Base-by-base conservation (phyloP, 1,284 basidiomycete species). In the Phylloporus gajari region DNA sequence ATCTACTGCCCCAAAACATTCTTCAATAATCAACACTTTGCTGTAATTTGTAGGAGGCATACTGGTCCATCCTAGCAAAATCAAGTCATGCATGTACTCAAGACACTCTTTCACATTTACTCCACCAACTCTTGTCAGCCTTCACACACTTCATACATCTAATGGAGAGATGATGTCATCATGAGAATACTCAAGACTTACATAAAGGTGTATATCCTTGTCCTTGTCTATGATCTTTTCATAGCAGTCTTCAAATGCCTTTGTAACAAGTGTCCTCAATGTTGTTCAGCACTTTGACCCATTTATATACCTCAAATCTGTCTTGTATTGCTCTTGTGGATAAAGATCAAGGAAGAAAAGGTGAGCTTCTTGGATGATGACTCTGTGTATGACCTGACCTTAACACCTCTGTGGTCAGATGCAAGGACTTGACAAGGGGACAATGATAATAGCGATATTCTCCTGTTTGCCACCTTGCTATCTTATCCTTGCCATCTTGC, bases 121-220 rank as follows among this genome's bases (percentile, higher is more conserved):
- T 93, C 95, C 0, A 84, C 87, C n/a, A n/a, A 95, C 94, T 75
- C 95, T 2, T 95, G 94, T 77, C 95, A 97, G 79, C 88, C 92
- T 13, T 92, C 91, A 15, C 94, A 96, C 75, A 83, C 97, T 65
- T 91, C 94, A 68, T 93, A 95, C 2, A 85, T 97, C 40, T 2
- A 98, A 98, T 80, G 84, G 88, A 7, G 96, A 94, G 2, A 93
- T 93, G 0, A 81, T 94, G 44, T 89, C 90, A 0, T 70, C 72
- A 1, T 97, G 84, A 88, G 88, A 56, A 84, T 95, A 1, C 97
- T 96, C 75, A 97, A 97, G 80, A 80, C 78, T 0, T n/a, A n/a
- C n/a, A n/a, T 89, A 93, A 67, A 88, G 91, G n/a, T 91, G 90
- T 70, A 83, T 88, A 1, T 94, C 95, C 0, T 83, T 93, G 3